A percentile compares a stretch with the other conserved stretches of the same genome.
Conservation (phyloP, 805 yeast species). For the Candida taoyuanica region DNA sequence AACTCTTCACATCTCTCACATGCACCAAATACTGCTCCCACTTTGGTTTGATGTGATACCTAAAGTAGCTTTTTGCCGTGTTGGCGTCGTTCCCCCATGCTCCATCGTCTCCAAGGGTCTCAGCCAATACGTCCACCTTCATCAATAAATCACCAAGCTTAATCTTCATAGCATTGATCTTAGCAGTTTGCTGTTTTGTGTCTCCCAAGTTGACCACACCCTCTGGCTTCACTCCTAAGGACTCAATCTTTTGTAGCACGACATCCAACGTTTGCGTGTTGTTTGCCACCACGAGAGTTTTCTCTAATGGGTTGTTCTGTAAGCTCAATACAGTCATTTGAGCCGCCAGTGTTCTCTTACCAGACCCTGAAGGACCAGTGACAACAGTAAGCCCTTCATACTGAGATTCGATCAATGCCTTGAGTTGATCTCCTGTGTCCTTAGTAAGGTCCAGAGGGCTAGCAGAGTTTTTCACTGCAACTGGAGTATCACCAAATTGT, state of each 20-base stretch:
- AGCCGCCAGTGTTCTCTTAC: constrained; percentile 34
- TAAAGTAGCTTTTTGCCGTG: constrained; percentile 33
- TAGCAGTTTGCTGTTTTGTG: too few species aligned
- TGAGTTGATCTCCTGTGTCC: constrained; percentile 4
- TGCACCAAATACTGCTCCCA: constrained; percentile 12
- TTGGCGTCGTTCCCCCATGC: constrained; percentile 35
- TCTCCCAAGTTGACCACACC: constrained; percentile 8
- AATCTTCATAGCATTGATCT: too few species aligned
- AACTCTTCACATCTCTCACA: not conserved
- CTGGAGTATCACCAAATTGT: not conserved
- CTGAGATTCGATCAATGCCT: constrained; percentile 21
- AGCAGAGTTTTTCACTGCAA: too few species aligned
- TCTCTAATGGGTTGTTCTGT: constrained; percentile 17
- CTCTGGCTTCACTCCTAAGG: not conserved
- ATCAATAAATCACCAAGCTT: too few species aligned
- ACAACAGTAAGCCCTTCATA: constrained; percentile 40
- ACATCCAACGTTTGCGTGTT: not conserved
- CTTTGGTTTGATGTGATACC: constrained; percentile 18
- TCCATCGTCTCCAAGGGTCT: constrained; percentile 28
- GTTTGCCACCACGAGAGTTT: constrained; percentile 16
- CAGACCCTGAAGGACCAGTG: constrained; percentile 54
- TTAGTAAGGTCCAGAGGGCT: not conserved
- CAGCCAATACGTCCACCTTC: constrained; percentile 30
- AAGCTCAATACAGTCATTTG: constrained; percentile 19
- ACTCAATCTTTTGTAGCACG: constrained; percentile 1